These are phyloP conservation scores for Sungouiozyma ichnusensis DNA, from an alignment of 805 yeast genomes.

Conservation along the genomic window DNA sequence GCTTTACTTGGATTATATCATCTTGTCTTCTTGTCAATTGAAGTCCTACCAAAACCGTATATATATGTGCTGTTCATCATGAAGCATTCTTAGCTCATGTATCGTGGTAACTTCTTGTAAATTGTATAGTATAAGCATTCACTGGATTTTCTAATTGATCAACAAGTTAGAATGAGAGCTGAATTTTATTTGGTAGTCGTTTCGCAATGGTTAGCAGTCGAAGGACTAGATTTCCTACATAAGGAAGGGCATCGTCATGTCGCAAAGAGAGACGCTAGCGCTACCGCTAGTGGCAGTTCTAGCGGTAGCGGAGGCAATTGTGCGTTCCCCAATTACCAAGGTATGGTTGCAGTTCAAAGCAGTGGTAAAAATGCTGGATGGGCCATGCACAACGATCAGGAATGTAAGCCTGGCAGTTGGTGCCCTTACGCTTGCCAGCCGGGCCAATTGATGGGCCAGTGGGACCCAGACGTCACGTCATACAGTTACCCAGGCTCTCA, in stretches of 20 bases:
- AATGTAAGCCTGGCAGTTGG: conserved; percentile 65
- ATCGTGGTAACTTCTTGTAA: too few species aligned
- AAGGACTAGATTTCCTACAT: conserved; percentile 13
- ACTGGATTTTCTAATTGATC: too few species aligned
- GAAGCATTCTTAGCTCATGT: too few species aligned
- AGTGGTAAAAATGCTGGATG: conserved; percentile 62
- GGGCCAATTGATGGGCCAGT: conserved; percentile 78
- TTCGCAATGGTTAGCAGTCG: background rate
- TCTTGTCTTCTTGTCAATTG: too few species aligned
- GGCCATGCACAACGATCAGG: conserved; percentile 72
- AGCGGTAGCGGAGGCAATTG: conserved; percentile 37
- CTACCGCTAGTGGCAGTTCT: conserved; percentile 1
- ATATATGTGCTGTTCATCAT: too few species aligned
- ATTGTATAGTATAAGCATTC: too few species aligned
- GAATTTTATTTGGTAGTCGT: background rate
- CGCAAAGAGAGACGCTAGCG: conserved; percentile 1
- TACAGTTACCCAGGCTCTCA: conserved; percentile 70
- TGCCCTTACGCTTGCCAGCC: conserved; percentile 91
- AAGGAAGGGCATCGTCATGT: conserved; percentile 15
- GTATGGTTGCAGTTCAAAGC: conserved; percentile 60
- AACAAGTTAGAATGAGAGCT: background rate
- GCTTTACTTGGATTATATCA: background rate
- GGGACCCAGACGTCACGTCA: conserved; percentile 69
- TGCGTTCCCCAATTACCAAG: conserved; percentile 54
- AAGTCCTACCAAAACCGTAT: background rate